Evolutionary conservation across 2,329 filamentous ascomycete genomes (phyloP).

Genomic region (Harringtonia aguacate): DNA sequence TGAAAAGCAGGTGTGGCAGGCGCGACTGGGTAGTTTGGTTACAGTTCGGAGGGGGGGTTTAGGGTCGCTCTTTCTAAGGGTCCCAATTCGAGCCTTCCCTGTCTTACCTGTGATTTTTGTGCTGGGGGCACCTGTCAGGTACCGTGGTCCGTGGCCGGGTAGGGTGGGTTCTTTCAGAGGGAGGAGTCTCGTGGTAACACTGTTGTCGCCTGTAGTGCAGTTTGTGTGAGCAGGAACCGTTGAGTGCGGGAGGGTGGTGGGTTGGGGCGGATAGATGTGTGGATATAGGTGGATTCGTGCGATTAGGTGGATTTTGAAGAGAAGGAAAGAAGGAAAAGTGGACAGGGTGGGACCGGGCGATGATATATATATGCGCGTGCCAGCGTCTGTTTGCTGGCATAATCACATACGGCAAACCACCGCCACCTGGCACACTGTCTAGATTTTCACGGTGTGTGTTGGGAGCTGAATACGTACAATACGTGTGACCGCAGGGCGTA

Average conservation of each 20-base stretch:
- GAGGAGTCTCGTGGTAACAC: slow-evolving; percentile 8
- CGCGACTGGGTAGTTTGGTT: no score
- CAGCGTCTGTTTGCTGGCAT: neutral
- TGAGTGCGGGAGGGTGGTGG: slow-evolving; percentile 7
- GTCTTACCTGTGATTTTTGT: neutral
- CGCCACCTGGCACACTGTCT: no score
- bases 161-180: slow-evolving; percentile 11
- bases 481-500: no score
- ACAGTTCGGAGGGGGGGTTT: no score
- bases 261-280: slow-evolving; percentile 7
- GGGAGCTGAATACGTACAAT: no score
- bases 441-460: no score
- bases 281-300: slow-evolving; percentile 5
- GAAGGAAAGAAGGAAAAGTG: slow-evolving; percentile 9
- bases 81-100: neutral
- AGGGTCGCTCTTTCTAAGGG: neutral
- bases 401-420: neutral
- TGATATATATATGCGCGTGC: slow-evolving; percentile 6
- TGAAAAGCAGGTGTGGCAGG: no score
- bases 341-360: slow-evolving; percentile 8
- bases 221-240: slow-evolving; percentile 5
- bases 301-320: slow-evolving; percentile 2
- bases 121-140: slow-evolving; percentile 11
- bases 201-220: slow-evolving; percentile 4
- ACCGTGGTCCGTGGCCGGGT: slow-evolving; percentile 12